A percentile compares a stretch with the other conserved stretches of the same genome.
These are phyloP conservation scores for Hypsizygus marmoreus DNA, from an alignment of 768 basidiomycete genomes.

Conservation along the genomic window DNA sequence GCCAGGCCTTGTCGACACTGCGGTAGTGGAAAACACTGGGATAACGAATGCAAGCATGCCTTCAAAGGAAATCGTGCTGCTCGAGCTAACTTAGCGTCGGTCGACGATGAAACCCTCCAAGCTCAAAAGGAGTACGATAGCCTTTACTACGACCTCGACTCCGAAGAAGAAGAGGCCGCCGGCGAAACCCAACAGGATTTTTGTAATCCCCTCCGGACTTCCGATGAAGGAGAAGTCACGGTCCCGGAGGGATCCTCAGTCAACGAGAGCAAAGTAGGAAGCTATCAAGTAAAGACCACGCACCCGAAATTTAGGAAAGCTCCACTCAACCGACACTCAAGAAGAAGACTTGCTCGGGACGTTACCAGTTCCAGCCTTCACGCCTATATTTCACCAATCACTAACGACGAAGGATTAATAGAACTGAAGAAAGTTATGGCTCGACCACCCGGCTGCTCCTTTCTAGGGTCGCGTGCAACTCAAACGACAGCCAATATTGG, in stretches of 20 bases:
- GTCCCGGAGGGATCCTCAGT: neutral
- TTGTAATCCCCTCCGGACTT: slow-evolving; percentile 17
- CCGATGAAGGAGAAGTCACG: neutral
- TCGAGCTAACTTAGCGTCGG: slow-evolving; percentile 18
- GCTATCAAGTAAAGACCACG: no score
- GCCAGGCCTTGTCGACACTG: slow-evolving; percentile 34
- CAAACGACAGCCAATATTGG: slow-evolving; percentile 1
- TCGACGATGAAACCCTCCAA: slow-evolving; percentile 9
- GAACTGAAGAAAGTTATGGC: slow-evolving; percentile 21
- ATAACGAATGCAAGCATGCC: slow-evolving; percentile 31
- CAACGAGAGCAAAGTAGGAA: no score
- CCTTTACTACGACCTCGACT: slow-evolving; percentile 16
- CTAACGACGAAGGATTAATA: slow-evolving; percentile 3
- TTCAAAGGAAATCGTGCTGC: slow-evolving; percentile 10
- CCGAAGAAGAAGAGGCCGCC: slow-evolving; percentile 13
- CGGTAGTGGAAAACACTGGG: slow-evolving; percentile 35
- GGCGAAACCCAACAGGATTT: slow-evolving; percentile 24
- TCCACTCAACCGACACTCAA: neutral
- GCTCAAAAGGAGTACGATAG: slow-evolving; percentile 32
- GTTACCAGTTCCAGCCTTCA: neutral
- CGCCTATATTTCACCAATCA: neutral
- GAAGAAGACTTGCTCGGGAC: neutral
- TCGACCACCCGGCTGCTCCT: slow-evolving; percentile 31
- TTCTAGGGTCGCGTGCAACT: slow-evolving; percentile 32
- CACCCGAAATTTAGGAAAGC: neutral